A percentile compares a stretch with the other conserved stretches of the same genome.
Evolutionary conservation across 176 grass and related monocot genomes (phyloP).

Genomic region (Oryza australiensis): DNA sequence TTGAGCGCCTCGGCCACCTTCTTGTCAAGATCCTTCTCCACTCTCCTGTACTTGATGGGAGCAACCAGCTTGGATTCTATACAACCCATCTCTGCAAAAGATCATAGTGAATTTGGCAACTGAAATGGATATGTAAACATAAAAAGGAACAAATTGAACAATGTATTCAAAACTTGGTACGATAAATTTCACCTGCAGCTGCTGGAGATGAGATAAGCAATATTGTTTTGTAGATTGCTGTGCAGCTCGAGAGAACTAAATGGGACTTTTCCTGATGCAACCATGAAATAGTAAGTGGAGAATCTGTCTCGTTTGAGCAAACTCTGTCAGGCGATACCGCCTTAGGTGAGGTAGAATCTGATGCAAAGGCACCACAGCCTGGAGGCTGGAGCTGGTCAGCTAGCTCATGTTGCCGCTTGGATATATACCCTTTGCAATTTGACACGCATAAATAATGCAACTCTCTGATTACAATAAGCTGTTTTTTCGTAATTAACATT

Average conservation of each 20-base stretch:
- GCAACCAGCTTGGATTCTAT: slow-evolving; percentile 8
- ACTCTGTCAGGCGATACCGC: background rate
- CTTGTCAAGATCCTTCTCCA: slow-evolving; percentile 50
- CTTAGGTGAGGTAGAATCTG: slow-evolving; percentile 32
- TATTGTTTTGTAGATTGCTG: background rate
- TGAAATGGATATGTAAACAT: background rate
- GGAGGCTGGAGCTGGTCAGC: background rate
- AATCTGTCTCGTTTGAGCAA: slow-evolving; percentile 23
- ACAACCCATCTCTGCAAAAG: slow-evolving; percentile 28
- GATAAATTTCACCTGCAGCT: background rate
- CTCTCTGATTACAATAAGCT: background rate
- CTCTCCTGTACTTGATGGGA: slow-evolving; percentile 34
- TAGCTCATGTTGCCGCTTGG: background rate
- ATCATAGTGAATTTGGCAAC: background rate
- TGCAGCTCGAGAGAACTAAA: background rate
- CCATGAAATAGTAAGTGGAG: background rate
- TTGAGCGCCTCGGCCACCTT: slow-evolving; percentile 63
- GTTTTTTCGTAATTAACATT: background rate
- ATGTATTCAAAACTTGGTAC: background rate
- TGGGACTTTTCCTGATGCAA: background rate
- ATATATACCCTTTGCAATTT: background rate
- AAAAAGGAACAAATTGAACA: background rate
- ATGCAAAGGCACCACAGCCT: slow-evolving; percentile 27
- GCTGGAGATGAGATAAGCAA: background rate
- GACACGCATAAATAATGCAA: background rate